These are phyloP conservation scores for Hawksworthiomyces lignivorus DNA, from an alignment of 2,329 filamentous ascomycete species.

Conservation along the genomic window DNA sequence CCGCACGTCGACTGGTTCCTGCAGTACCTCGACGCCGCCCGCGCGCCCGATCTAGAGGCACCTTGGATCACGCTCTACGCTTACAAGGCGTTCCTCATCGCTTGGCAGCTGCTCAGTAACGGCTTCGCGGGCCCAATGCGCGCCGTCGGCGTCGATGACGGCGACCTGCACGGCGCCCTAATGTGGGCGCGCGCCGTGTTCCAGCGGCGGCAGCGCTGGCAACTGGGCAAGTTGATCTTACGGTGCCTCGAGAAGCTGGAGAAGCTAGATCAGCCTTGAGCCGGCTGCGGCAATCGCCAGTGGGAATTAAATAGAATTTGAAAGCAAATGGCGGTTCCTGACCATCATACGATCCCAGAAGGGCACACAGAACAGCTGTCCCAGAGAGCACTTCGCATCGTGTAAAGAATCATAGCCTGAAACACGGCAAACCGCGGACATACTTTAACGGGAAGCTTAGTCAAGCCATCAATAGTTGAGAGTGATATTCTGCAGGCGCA, in stretches of 20 bases:
- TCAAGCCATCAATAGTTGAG: too few relatives aligned
- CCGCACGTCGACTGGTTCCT: conserved; percentile 13
- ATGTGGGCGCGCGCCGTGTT: conserved; percentile 27
- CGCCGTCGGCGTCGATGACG: conserved; percentile 20
- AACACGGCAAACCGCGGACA: too few relatives aligned
- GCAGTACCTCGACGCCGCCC: conserved; percentile 9
- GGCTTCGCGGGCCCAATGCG: conserved; percentile 19
- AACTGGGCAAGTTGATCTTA: conserved; percentile 25
- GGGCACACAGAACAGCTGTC: too few relatives aligned
- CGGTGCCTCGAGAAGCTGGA: conserved; percentile 22
- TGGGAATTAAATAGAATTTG: too few relatives aligned
- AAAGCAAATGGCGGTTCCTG: too few relatives aligned
- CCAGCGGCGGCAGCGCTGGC: conserved; percentile 21
- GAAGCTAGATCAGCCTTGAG: background rate
- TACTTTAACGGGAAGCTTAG: too few relatives aligned
- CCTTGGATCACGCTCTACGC: conserved; percentile 32
- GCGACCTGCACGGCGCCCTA: conserved; percentile 21
- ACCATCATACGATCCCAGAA: too few relatives aligned
- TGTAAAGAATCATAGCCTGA: too few relatives aligned
- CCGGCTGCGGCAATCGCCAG: background rate
- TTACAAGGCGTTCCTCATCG: conserved; percentile 33
- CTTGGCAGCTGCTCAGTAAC: conserved; percentile 28
- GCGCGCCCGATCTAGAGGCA: conserved; percentile 22
- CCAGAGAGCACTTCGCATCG: too few relatives aligned
- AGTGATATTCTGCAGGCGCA: too few relatives aligned